Conservation (phyloP, 108 stramenopile species). For the Skeletonema grethae region DNA sequence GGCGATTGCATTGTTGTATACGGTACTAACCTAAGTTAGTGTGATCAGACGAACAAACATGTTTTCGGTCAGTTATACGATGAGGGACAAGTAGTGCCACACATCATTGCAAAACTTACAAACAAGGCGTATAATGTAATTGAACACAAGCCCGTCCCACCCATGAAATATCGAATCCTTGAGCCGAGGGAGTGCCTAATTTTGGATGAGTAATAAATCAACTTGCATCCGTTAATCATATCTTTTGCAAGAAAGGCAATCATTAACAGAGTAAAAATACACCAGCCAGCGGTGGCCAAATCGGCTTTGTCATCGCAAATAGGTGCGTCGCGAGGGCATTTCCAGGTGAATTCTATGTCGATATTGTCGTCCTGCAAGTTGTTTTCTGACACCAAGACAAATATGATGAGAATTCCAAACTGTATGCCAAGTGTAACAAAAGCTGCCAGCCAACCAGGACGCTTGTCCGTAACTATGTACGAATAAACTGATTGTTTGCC, state of each 20-base stretch:
- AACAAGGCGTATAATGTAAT: background rate
- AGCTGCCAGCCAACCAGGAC: too few relatives aligned
- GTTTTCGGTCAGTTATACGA: too few relatives aligned
- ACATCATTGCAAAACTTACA: background rate
- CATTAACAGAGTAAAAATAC: background rate
- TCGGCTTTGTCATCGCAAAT: background rate
- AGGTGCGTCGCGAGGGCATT: background rate
- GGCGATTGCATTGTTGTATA: conserved; percentile 1
- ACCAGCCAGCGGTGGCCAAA: background rate
- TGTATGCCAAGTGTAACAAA: too few relatives aligned
- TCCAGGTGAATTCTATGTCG: too few relatives aligned
- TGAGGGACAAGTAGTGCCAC: too few relatives aligned
- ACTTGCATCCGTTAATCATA: background rate
- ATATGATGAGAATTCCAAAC: too few relatives aligned
- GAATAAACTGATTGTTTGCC: too few relatives aligned
- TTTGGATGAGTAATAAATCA: background rate
- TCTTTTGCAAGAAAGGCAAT: background rate
- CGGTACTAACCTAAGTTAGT: background rate
- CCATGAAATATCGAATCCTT: background rate
- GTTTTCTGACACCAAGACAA: too few relatives aligned
- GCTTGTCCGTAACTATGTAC: too few relatives aligned
- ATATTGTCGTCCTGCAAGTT: too few relatives aligned
- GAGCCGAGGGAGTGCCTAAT: background rate
- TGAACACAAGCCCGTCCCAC: background rate
- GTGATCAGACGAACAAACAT: too few relatives aligned